phyloP scores from a whole-genome alignment of 192 early-diverging fungal species.

The Umbelopsis vinacea region DNA sequence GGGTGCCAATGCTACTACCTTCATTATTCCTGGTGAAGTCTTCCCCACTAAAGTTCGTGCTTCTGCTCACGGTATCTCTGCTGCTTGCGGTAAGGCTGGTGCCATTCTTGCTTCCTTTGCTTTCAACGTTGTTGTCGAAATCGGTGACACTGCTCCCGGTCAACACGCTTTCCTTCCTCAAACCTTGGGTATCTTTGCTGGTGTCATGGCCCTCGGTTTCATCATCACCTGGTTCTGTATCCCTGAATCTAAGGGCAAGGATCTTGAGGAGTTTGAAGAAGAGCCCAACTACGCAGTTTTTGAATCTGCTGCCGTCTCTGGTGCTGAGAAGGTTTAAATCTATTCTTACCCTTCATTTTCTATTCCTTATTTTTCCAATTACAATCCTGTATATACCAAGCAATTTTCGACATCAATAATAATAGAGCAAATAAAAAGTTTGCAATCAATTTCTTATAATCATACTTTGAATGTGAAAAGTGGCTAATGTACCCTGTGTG shows the following conservation, averaged over 20 bases:
- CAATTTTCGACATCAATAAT: no score
- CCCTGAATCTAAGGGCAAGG: constrained; percentile 76
- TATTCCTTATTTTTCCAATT: no score
- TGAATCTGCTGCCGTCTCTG: background rate
- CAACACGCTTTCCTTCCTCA: constrained; percentile 56
- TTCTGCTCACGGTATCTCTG: constrained; percentile 80
- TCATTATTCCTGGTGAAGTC: constrained; percentile 76
- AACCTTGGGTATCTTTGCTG: constrained; percentile 38
- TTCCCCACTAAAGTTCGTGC: constrained; percentile 80
- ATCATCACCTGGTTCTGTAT: constrained; percentile 54
- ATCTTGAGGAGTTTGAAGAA: constrained; percentile 72
- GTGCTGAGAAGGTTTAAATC: constrained; percentile 4
- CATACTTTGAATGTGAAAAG: no score
- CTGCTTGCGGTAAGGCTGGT: constrained; percentile 75
- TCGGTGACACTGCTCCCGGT: constrained; percentile 45
- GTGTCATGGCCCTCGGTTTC: constrained; percentile 58
- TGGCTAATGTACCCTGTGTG: no score
- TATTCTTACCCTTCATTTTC: no score
- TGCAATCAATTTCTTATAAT: no score
- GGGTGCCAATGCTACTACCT: constrained; percentile 82
- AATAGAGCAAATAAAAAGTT: no score
- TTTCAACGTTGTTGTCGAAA: constrained; percentile 58
- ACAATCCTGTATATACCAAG: no score
- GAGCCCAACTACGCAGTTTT: background rate
- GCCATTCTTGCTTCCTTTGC: constrained; percentile 71